Base-by-base conservation (phyloP, 2,329 filamentous ascomycete genomes). In the Penicillium vulpinum region DNA sequence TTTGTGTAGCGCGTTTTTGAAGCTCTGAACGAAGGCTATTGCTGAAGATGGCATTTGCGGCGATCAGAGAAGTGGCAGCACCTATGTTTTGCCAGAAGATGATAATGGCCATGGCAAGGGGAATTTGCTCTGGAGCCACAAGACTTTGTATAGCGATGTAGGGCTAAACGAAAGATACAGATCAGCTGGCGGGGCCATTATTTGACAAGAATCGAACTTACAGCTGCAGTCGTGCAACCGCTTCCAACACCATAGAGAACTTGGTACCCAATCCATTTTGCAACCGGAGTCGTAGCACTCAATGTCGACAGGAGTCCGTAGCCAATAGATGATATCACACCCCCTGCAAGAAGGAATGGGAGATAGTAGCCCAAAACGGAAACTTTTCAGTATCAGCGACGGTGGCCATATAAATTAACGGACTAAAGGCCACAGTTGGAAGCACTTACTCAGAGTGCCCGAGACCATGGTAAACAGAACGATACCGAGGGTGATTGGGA, bases 61-160 rank as follows among this genome's bases (percentile, higher is more conserved):
- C 58, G 5, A 72, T 64, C 15, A 73, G 60, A 38, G 62, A 69
- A 7, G 70, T 62, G 0, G 75, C 65, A 3, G 54, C 67, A 16
- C 70, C 65, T 4, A 77, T 64, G 49, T 73, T 73, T 51, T 77
- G 74, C 43, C 56, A 59, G 46, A 70, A 71, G 18, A 70, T 66
- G 18, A 72, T 44, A 44, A 72, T 64, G 6, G 66, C 61, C 66
- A 70, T 70, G 39, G 62, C 69, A 3, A 58, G 53, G 21, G 69
- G 45, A 47, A 71, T 68, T 45, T 70, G 64, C 16, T 54, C 50
- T 5, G 64, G 24, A 18, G 39, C 40, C 7, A 71, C 64, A 21
- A 65, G 56, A 48, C 62, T 66, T 61, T 70, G 67, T 21, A 70
- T 62, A 8, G 68, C 68, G 54, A 70, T 64, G 46, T 60, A 65